A percentile compares a stretch with the other conserved stretches of the same genome.
These are phyloP conservation scores for Acacia concinna DNA, from an alignment of 331 rosid genomes.

Conservation along the genomic window DNA sequence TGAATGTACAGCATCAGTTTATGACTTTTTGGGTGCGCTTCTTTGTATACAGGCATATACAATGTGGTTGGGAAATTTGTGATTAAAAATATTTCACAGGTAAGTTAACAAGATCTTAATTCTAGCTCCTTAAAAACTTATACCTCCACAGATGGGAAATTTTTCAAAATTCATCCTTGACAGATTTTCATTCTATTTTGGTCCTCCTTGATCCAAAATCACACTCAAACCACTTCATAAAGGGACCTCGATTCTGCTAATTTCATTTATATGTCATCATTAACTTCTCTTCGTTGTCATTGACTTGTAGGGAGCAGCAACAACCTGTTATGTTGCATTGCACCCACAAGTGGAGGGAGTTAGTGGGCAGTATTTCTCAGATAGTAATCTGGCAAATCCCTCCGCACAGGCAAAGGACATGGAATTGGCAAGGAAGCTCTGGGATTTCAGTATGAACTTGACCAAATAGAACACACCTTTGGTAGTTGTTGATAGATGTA, in stretches of 20 bases:
- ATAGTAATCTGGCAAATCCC: slow-evolving; percentile 49
- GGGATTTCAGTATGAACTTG: slow-evolving; percentile 60
- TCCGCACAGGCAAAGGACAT: slow-evolving; percentile 38
- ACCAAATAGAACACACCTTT: slow-evolving; percentile 33
- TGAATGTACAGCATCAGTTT: neutral
- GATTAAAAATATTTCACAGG: slow-evolving; percentile 66
- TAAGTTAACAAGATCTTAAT: slow-evolving; percentile 23
- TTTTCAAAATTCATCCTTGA: neutral
- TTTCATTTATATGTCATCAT: neutral
- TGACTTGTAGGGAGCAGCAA: slow-evolving; percentile 67
- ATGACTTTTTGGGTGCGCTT: slow-evolving; percentile 17
- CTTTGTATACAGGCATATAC: slow-evolving; percentile 47
- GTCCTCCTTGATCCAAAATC: neutral
- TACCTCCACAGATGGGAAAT: neutral
- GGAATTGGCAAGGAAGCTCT: slow-evolving; percentile 60
- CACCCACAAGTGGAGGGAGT: slow-evolving; percentile 61
- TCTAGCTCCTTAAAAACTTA: neutral
- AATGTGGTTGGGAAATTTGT: slow-evolving; percentile 38
- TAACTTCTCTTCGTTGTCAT: neutral
- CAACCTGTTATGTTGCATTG: slow-evolving; percentile 67
- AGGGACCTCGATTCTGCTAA: neutral
- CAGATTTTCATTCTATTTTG: neutral
- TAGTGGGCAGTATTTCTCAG: slow-evolving; percentile 53
- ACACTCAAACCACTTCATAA: neutral
- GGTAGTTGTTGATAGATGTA: neutral